These are phyloP conservation scores for Penicillium sumatraense DNA, from an alignment of 2,329 filamentous ascomycete species.

Conservation along the genomic window DNA sequence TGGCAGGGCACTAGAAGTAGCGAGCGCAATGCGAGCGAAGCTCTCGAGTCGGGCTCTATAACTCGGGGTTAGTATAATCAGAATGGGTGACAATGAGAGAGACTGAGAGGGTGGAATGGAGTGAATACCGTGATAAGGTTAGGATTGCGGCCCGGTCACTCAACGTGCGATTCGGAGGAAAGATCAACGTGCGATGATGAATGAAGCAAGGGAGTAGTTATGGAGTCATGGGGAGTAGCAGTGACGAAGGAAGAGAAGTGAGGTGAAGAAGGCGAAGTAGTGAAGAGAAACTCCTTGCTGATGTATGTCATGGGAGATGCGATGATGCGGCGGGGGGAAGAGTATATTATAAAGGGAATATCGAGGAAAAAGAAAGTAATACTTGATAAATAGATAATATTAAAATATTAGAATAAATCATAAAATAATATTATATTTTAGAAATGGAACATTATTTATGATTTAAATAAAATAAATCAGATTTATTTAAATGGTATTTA, in stretches of 20 bases:
- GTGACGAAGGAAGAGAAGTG: background rate
- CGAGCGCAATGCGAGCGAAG: constrained; percentile 3
- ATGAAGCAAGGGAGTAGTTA: constrained; percentile 18
- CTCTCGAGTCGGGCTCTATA: background rate
- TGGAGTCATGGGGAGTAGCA: background rate
- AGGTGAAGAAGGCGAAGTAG: constrained; percentile 3
- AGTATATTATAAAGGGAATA: constrained; percentile 24
- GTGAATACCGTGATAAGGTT: constrained; percentile 29
- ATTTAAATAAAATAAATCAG: too few species aligned
- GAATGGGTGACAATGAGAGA: background rate
- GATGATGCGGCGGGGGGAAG: background rate
- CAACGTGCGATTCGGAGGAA: constrained; percentile 22
- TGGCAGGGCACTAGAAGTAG: constrained; percentile 1
- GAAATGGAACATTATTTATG: too few species aligned
- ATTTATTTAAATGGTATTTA: too few species aligned
- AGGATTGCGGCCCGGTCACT: constrained; percentile 27
- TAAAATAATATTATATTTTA: constrained; percentile 9
- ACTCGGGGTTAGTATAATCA: background rate
- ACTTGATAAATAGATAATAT: background rate
- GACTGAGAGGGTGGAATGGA: background rate
- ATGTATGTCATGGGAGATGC: constrained; percentile 1
- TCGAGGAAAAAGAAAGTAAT: background rate
- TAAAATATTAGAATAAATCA: constrained; percentile 9
- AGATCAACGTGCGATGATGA: constrained; percentile 24
- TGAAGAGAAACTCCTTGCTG: too few species aligned